Evolutionary conservation across 2,329 filamentous ascomycete genomes (phyloP), one percentile per base, ranked within the genome.

Genomic region (Parascedosporium putredinis): DNA sequence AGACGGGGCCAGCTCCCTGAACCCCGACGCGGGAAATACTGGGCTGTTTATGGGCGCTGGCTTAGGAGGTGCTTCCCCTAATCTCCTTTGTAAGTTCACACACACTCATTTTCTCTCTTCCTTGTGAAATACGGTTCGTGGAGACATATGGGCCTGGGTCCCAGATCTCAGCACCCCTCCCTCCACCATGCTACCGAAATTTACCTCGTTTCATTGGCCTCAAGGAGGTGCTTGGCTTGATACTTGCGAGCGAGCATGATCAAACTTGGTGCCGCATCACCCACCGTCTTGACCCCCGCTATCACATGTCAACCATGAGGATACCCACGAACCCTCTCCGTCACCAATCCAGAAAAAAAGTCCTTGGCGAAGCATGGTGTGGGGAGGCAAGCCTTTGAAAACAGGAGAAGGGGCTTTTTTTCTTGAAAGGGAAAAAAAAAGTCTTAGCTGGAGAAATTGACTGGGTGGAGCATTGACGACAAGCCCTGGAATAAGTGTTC

Each of bases 71-170:
- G 72, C 74, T 55, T 65, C 70, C 51, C 67, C 71, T 55, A 69
- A 72, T 60, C 64, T 72, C 58, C 64, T 72, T 55, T 72, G 72
- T 75, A 69, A 70, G 72, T 69, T 24, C 25, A 16, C 23, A 9
- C 23, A 42, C 23, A 51, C 27, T 50, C 31, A 46, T 29, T 3
- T 20, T 36, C n/a, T n/a, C n/a, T n/a, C n/a, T n/a, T n/a, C n/a
- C n/a, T n/a, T n/a, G n/a, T n/a, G n/a, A n/a, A n/a, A n/a, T n/a
- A n/a, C n/a, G n/a, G n/a, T n/a, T n/a, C n/a, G n/a, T n/a, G n/a
- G n/a, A n/a, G n/a, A n/a, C n/a, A n/a, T n/a, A n/a, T n/a, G n/a
- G n/a, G n/a, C n/a, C n/a, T n/a, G n/a, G n/a, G n/a, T n/a, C n/a
- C n/a, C n/a, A n/a, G n/a, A n/a, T n/a, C n/a, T n/a, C n/a, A n/a